Base-by-base conservation (phyloP, 192 early-diverging fungal genomes). In the Linnemannia hyalina region DNA sequence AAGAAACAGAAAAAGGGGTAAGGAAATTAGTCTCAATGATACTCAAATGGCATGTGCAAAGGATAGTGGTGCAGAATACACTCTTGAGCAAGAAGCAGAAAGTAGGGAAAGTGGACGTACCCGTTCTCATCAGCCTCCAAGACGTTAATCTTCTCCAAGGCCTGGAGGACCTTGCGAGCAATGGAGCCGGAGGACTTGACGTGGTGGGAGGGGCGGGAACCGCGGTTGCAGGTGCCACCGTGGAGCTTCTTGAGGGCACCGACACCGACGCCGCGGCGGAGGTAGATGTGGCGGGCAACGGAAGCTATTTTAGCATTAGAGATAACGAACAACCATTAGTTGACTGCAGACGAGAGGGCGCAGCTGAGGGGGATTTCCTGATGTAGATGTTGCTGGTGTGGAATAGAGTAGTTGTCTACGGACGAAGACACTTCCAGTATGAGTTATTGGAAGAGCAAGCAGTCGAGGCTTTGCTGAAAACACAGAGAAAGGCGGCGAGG, bases 211-310 rank as follows among this genome's bases (percentile, higher is more conserved):
- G 99, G 99, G 81, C 97, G 95, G 87, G 90, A 91, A 73, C 99
- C 99, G 83, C 97, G 96, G 94, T 97, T 97, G 87, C 94, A 93
- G 82, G 93, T 87, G 85, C 97, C 97, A 91, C 98, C 97, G 90
- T 97, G 96, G 81, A 95, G 93, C 94, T 98, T 98, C 89, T 94
- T 94, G 75, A 99, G 92, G 40, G 94, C 97, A 90, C 98, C 99
- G 79, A 99, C 94, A 89, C 99, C 99, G 83, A 98, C 96, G 82
- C 94, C 93, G 89, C 93, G 94, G 88, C 96, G 95, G 88, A 99
- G 93, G 95, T 99, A 99, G 92, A 99, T 95, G 92, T 99, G 97
- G 80, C 99, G 97, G 88, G 99, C 99, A 87, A 97, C 92, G 72
- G 96, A 93, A 63, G 98, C 97, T 90, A 88, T 82, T 74, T 6